phyloP scores from a whole-genome alignment of 208 protist genomes.

The Trypanosoma cruzi region DNA sequence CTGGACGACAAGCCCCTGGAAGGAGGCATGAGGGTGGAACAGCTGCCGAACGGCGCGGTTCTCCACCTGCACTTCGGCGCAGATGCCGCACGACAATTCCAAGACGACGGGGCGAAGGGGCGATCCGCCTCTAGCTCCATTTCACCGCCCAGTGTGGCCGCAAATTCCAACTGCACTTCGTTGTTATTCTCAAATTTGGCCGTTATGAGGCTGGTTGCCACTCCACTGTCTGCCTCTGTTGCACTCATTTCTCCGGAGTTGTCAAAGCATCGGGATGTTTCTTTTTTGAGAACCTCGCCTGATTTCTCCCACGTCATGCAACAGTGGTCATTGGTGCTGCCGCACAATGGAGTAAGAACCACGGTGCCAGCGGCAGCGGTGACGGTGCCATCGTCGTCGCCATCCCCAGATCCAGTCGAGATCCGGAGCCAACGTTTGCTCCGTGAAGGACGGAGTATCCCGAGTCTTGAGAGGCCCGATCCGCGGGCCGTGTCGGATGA shows the following conservation, averaged over 20 bases:
- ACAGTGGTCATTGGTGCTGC: no score
- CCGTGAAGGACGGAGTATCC: neutral
- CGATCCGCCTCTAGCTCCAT: neutral
- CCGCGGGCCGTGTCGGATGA: neutral
- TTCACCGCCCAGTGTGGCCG: neutral
- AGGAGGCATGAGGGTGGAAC: slow-evolving; percentile 34
- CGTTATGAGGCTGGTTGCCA: neutral
- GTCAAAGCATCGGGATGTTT: neutral
- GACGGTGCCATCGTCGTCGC: neutral
- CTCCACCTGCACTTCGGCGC: slow-evolving; percentile 56
- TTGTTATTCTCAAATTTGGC: neutral
- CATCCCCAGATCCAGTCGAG: neutral
- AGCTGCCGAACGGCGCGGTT: slow-evolving; percentile 35
- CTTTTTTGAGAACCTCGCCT: neutral
- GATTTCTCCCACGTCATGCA: neutral
- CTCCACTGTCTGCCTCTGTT: neutral
- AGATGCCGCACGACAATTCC: slow-evolving; percentile 13
- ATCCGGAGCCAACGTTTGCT: neutral
- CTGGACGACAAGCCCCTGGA: slow-evolving; percentile 36
- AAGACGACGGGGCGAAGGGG: neutral
- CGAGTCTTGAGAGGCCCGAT: neutral
- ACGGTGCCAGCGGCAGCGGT: no score
- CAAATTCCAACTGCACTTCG: neutral
- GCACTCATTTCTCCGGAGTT: neutral
- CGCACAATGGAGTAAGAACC: neutral